These are phyloP conservation scores for Jacaranda mimosifolia DNA, from an alignment of 257 asterid species.

Conservation along the genomic window DNA sequence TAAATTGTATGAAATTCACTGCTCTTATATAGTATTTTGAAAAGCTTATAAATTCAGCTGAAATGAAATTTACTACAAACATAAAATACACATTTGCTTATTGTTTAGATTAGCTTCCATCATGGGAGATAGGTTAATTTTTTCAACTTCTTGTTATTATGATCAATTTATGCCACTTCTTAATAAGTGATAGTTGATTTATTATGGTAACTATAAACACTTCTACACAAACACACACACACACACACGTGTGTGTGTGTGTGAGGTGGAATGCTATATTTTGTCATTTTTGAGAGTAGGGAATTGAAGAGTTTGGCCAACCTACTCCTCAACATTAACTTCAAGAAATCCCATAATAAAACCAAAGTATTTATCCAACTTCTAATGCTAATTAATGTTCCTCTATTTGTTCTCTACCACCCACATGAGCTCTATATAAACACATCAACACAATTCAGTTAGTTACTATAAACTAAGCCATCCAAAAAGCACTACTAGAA, in stretches of 20 bases:
- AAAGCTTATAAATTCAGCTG: too few species aligned
- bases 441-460: conserved; percentile 15
- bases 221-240: too few species aligned
- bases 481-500: neutral
- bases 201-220: too few species aligned
- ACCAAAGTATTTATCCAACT: conserved; percentile 28
- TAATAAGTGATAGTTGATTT: too few species aligned
- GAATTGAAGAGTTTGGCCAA: neutral
- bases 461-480: neutral
- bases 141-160: too few species aligned
- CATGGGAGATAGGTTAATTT: too few species aligned
- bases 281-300: conserved; percentile 32
- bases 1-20: too few species aligned
- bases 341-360: conserved; percentile 1
- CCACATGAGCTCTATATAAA: conserved; percentile 30
- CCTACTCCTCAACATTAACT: conserved; percentile 16
- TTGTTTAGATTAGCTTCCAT: too few species aligned
- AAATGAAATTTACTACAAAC: too few species aligned
- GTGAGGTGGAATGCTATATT: conserved; percentile 24
- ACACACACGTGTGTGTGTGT: neutral
- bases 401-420: conserved; percentile 39
- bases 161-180: too few species aligned
- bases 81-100: too few species aligned
- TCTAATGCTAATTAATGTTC: conserved; percentile 40
- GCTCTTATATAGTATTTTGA: too few species aligned